Percentiles rank a stretch among this genome's conserved stretches.
Evolutionary conservation across 2,329 filamentous ascomycete genomes (phyloP).

Genomic region (Thielaviopsis punctulata): DNA sequence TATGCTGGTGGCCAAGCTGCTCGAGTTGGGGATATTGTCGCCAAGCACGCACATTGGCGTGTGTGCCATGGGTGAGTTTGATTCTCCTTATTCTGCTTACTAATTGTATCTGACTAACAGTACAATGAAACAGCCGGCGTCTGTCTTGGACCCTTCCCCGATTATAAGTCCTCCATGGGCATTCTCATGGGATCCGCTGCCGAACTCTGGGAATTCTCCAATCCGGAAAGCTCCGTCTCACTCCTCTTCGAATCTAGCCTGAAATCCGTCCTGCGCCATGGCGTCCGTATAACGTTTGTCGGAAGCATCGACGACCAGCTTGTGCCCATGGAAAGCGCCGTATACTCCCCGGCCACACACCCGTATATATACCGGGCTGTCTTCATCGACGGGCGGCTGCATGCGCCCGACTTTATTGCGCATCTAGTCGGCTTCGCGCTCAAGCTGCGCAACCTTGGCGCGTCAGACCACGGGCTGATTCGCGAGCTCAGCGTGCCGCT

Average conservation of each 20-base stretch:
- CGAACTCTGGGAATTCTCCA: slow-evolving; percentile 86
- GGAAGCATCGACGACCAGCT: slow-evolving; percentile 96
- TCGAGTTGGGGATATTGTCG: slow-evolving; percentile 72
- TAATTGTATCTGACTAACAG: not conserved
- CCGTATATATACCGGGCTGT: slow-evolving; percentile 92
- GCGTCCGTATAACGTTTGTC: slow-evolving; percentile 70
- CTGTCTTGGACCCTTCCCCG: slow-evolving; percentile 78
- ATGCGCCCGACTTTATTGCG: slow-evolving; percentile 84
- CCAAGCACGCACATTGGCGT: slow-evolving; percentile 57
- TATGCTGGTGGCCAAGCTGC: slow-evolving; percentile 83
- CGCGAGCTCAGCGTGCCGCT: slow-evolving; percentile 76
- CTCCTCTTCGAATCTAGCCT: slow-evolving; percentile 64
- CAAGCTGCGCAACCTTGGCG: slow-evolving; percentile 82
- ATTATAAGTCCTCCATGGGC: slow-evolving; percentile 75
- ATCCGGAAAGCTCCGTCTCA: slow-evolving; percentile 65
- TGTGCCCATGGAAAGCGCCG: slow-evolving; percentile 64
- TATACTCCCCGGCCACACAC: slow-evolving; percentile 71
- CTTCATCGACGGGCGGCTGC: slow-evolving; percentile 83
- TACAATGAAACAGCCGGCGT: slow-evolving; percentile 55
- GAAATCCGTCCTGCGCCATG: slow-evolving; percentile 56
- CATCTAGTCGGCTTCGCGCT: slow-evolving; percentile 85
- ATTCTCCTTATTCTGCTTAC: slow-evolving; percentile 1
- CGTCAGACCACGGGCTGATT: slow-evolving; percentile 84
- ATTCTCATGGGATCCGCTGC: slow-evolving; percentile 81
- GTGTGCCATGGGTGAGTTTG: slow-evolving; percentile 48